Evolutionary conservation across 2,329 filamentous ascomycete genomes (phyloP), one percentile per base, ranked within the genome.

Genomic region (Aspergillus neoniger): DNA sequence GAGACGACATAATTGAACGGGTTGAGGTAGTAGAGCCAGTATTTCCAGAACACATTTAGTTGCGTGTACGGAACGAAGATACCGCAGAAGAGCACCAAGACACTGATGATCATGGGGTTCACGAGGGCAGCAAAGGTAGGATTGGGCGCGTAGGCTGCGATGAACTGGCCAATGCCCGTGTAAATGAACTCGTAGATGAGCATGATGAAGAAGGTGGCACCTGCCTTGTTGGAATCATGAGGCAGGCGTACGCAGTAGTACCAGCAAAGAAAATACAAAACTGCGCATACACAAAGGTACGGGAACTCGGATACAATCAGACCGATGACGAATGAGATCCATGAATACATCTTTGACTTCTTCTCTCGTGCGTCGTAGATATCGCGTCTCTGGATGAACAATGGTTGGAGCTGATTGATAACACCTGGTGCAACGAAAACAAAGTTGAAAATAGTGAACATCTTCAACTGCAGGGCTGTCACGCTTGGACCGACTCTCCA

Each of bases 91-190:
- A 89, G 76, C 12, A 82, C 81, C 63, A 91, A 88, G 74, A 88
- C 84, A 70, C 90, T 85, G 75, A 91, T 88, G 80, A 91, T 88
- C 77, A 91, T 87, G 0, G 89, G 89, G 69, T 91, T 91, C 48
- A 85, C 85, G 61, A 91, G 89, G 54, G 90, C 86, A 0, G 88
- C 90, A 72, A 91, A 91, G 56, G 82, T 86, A 0, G 90, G 77
- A 62, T 80, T 81, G 39, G 77, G 89, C 0, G 90, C 88, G 71
- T 91, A 91, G 0, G 91, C 90, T 58, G 87, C 89, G 65, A 93
- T 89, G 86, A 89, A 92, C 72, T 91, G 90, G 14, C 89, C 91
- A 85, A 88, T 92, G 64, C 81, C 86, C 19, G 82, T 84, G 73
- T 87, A 85, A 78, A 91, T 89, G 19, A 92, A 76, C 75, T 87